Conservation (phyloP, 495 filamentous ascomycete genomes). For the Zalerion maritima region DNA sequence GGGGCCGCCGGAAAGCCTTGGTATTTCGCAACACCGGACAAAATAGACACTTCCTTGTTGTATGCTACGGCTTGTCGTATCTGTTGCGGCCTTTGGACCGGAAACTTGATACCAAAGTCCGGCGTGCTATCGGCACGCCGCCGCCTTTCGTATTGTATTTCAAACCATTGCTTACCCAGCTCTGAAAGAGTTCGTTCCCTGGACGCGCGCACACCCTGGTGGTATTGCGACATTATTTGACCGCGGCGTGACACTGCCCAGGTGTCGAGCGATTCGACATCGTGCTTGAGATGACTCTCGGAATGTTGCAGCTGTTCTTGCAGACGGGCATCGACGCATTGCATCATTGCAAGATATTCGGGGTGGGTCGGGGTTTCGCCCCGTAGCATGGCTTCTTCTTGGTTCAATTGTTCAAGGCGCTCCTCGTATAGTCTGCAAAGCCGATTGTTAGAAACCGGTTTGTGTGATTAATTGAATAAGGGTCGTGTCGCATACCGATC, state of each 20-base stretch:
- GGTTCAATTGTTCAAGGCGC: slow-evolving; percentile 60
- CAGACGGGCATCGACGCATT: slow-evolving; percentile 65
- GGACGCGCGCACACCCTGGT: slow-evolving; percentile 66
- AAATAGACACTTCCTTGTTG: slow-evolving; percentile 81
- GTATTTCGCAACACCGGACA: slow-evolving; percentile 84
- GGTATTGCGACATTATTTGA: slow-evolving; percentile 74
- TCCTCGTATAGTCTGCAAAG: slow-evolving; percentile 66
- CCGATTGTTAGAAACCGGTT: slow-evolving; percentile 9
- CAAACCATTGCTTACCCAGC: slow-evolving; percentile 74
- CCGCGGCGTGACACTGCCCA: slow-evolving; percentile 64
- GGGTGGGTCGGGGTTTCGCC: slow-evolving; percentile 69
- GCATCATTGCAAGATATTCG: slow-evolving; percentile 72
- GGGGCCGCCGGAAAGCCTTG: slow-evolving; percentile 95
- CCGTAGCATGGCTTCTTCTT: slow-evolving; percentile 70
- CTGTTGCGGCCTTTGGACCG: slow-evolving; percentile 52
- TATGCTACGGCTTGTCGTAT: slow-evolving; percentile 70
- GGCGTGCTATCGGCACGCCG: slow-evolving; percentile 67
- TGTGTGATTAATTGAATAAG: not conserved
- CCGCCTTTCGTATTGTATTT: slow-evolving; percentile 80
- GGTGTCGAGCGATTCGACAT: slow-evolving; percentile 52
- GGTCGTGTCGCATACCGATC: slow-evolving; percentile 52
- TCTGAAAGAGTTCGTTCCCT: slow-evolving; percentile 66
- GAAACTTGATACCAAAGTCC: slow-evolving; percentile 63
- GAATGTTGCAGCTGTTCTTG: slow-evolving; percentile 54
- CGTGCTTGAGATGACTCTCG: no score